phyloP scores from a whole-genome alignment of 2,329 filamentous ascomycete species.

The Cladosporium sphaerospermum region DNA sequence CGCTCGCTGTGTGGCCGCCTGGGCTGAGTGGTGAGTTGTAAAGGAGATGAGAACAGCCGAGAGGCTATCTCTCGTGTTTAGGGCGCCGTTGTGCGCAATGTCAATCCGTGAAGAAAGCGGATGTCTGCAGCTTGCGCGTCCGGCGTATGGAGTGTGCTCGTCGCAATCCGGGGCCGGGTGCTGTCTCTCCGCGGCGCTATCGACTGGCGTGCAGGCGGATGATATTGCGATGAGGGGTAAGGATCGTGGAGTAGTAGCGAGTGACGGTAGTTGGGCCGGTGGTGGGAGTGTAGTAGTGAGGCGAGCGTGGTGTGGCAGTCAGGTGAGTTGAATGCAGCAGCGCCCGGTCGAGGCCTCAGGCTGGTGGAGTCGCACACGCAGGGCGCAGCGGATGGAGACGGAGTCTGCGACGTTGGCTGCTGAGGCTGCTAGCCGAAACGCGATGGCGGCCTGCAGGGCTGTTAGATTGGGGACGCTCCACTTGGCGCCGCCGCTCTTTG shows the following conservation, averaged over 20 bases:
- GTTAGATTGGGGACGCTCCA: too few relatives aligned
- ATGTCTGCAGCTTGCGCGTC: not conserved
- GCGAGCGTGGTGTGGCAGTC: not conserved
- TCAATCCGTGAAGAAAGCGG: too few relatives aligned
- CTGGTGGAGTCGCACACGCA: not conserved
- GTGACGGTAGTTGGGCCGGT: not conserved
- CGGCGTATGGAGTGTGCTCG: not conserved
- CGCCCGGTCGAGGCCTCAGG: not conserved
- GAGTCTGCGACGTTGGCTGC: too few relatives aligned
- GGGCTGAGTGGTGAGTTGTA: not conserved
- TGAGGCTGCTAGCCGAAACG: too few relatives aligned
- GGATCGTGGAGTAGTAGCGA: constrained; percentile 5
- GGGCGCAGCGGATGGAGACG: too few relatives aligned
- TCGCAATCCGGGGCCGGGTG: constrained; percentile 8
- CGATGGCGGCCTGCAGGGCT: too few relatives aligned
- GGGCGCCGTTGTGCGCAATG: too few relatives aligned
- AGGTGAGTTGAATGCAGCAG: not conserved
- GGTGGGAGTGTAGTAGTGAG: not conserved
- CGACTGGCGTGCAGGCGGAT: not conserved
- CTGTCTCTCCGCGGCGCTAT: constrained; percentile 2
- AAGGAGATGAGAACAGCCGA: not conserved
- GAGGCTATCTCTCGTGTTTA: too few relatives aligned
- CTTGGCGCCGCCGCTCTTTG: too few relatives aligned
- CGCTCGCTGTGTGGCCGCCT: constrained; percentile 2
- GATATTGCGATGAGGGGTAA: not conserved